These are phyloP conservation scores for Spiromastix sp. DNA, from an alignment of 2,329 filamentous ascomycete species.

Conservation along the genomic window DNA sequence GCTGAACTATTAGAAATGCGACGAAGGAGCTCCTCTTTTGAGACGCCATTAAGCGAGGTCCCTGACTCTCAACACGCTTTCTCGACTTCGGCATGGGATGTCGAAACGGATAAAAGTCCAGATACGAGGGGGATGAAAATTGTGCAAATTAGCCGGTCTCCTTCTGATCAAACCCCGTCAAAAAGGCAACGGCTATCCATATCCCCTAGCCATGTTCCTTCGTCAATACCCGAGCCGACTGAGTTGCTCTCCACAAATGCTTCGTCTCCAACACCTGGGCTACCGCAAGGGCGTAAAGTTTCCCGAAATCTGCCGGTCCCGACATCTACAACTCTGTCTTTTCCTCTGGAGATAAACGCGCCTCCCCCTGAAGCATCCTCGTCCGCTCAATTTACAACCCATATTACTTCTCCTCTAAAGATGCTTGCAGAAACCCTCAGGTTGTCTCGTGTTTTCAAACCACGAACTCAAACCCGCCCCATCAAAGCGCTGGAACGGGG, in stretches of 20 bases:
- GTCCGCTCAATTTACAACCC: slow-evolving; percentile 34
- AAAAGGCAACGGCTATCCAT: slow-evolving; percentile 12
- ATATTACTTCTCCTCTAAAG: slow-evolving; percentile 48
- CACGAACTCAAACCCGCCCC: slow-evolving; percentile 37
- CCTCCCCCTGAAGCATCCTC: slow-evolving; percentile 43
- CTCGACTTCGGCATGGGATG: slow-evolving; percentile 3
- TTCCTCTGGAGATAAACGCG: slow-evolving; percentile 39
- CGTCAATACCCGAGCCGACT: slow-evolving; percentile 6
- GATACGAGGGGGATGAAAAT: not conserved
- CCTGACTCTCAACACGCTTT: slow-evolving; percentile 31
- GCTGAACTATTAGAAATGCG: no score
- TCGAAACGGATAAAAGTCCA: slow-evolving; percentile 2
- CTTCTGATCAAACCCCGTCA: slow-evolving; percentile 1
- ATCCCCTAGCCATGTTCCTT: slow-evolving; percentile 7
- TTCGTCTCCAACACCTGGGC: not conserved
- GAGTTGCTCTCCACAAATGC: not conserved
- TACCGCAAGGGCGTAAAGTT: not conserved
- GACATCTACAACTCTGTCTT: slow-evolving; percentile 8
- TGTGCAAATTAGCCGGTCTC: slow-evolving; percentile 12
- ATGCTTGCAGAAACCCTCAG: slow-evolving; percentile 45
- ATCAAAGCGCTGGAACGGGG: slow-evolving; percentile 59
- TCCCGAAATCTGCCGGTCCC: not conserved
- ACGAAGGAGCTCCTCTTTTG: slow-evolving; percentile 18
- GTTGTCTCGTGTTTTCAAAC: slow-evolving; percentile 44
- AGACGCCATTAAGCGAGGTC: slow-evolving; percentile 28